Base-by-base conservation (phyloP, 1,139 yeast species). In the Nakaseomyces bracarensis region DNA sequence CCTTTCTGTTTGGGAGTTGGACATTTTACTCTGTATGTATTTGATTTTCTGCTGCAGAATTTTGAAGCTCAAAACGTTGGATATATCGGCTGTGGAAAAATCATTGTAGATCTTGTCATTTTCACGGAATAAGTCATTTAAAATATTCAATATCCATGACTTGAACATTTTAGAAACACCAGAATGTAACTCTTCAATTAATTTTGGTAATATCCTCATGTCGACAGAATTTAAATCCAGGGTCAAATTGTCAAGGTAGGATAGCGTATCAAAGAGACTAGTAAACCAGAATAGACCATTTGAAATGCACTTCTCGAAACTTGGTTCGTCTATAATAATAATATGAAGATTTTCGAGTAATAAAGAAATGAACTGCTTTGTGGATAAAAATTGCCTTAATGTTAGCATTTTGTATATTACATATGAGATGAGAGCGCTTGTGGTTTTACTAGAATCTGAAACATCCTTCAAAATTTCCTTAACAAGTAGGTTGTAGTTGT, bases 81-180 rank as follows among this genome's bases (percentile, higher is more conserved):
- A 33, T 8, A 33, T 33, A 4, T 33, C 26, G 10, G 26, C n/a
- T 13, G 6, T n/a, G 7, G 36, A 11, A 11, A 33, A 33, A 11
- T 33, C 36, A 13, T 33, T 33, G 19, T 20, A 33, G 10, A 33
- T 20, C n/a, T 33, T 33, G n/a, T 33, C 36, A 13, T 33, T 33
- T 21, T 33, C 36, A n/a, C 36, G 25, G 26, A 33, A 33, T 18
- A 33, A 5, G 13, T 33, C 36, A 21, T 33, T 33, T 21, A 33
- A 14, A 9, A 33, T 33, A n/a, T 21, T 33, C 26, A 33, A 33
- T 7, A 33, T 33, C 36, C 36, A 33, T n/a, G 36, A 33, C 11
- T 13, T 33, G 26, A 33, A 33, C 36, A 33, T 20, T 18, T 21
- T 33, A 5, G 26, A 33, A 8, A 33, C 16, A 6, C 26, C 36